phyloP scores from a whole-genome alignment of 78 protist genomes.

The Bigelowiella natans region DNA sequence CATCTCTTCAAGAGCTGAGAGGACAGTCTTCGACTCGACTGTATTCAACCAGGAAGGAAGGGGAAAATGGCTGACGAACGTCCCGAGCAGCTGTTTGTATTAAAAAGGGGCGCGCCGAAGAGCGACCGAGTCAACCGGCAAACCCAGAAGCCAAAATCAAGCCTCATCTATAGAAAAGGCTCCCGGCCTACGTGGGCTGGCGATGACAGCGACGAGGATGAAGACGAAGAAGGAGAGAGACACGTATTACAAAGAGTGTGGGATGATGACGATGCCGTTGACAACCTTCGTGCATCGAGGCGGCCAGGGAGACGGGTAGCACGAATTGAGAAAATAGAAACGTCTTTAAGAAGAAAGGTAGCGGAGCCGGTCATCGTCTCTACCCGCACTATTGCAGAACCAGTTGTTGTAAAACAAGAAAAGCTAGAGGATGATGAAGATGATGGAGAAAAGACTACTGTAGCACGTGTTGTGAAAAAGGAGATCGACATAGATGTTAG shows the following conservation, averaged over 20 bases:
- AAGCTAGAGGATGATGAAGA: background rate
- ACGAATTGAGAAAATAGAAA: background rate
- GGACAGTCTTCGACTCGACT: no score
- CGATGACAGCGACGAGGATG: background rate
- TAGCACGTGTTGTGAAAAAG: background rate
- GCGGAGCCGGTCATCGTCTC: background rate
- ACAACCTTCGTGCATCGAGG: background rate
- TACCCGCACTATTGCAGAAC: background rate
- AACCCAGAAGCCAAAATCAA: background rate
- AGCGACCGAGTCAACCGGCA: background rate
- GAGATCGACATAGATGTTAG: background rate
- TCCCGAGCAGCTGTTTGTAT: background rate
- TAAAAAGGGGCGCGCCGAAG: background rate
- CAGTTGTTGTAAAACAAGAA: background rate
- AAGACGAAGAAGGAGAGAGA: no score
- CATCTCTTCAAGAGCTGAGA: no score
- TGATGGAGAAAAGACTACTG: background rate
- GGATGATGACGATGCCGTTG: background rate
- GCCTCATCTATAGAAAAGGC: background rate
- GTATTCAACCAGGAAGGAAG: no score
- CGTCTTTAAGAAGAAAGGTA: no score
- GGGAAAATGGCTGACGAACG: background rate
- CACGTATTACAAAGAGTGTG: no score
- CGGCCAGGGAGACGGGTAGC: background rate
- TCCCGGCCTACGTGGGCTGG: background rate